Conservation (phyloP, 768 basidiomycete species). For the Royoungia palumana region DNA sequence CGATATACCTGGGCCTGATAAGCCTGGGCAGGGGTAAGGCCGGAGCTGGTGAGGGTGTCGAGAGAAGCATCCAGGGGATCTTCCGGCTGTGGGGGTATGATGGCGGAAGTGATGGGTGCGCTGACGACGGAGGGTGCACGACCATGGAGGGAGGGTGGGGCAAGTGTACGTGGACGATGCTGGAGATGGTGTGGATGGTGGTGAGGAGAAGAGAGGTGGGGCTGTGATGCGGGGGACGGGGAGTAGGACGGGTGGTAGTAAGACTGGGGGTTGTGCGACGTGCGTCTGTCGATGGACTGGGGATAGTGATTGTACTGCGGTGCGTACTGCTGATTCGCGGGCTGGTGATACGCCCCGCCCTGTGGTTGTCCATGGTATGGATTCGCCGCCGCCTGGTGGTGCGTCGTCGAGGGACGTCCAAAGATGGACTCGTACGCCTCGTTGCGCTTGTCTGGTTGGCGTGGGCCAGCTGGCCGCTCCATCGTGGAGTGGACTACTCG, state of each 20-base stretch:
- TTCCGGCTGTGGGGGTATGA: conserved; percentile 46
- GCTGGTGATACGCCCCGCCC: conserved; percentile 18
- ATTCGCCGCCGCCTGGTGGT: conserved; percentile 38
- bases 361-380: conserved; percentile 19
- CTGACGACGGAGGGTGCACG: conserved; percentile 53
- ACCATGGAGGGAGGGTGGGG: conserved; percentile 39
- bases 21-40: conserved; percentile 73
- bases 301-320: conserved; percentile 42
- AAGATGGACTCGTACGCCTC: conserved; percentile 88
- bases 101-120: conserved; percentile 38
- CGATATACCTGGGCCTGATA: conserved; percentile 75
- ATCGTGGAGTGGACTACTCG: conserved; percentile 25
- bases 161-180: conserved; percentile 30
- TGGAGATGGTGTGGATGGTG: conserved; percentile 20
- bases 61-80: conserved; percentile 47
- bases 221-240: conserved; percentile 33
- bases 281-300: conserved; percentile 43
- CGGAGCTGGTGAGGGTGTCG: conserved; percentile 45
- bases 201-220: conserved; percentile 16
- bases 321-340: conserved; percentile 29
- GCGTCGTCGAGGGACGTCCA: conserved; percentile 62
- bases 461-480: conserved; percentile 60
- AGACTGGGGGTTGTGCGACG: conserved; percentile 40
- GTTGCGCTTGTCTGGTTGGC: conserved; percentile 65
- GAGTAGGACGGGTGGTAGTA: conserved; percentile 30